phyloP scores from a whole-genome alignment of 1,139 yeast species.

The Scheffersomyces insectosa region DNA sequence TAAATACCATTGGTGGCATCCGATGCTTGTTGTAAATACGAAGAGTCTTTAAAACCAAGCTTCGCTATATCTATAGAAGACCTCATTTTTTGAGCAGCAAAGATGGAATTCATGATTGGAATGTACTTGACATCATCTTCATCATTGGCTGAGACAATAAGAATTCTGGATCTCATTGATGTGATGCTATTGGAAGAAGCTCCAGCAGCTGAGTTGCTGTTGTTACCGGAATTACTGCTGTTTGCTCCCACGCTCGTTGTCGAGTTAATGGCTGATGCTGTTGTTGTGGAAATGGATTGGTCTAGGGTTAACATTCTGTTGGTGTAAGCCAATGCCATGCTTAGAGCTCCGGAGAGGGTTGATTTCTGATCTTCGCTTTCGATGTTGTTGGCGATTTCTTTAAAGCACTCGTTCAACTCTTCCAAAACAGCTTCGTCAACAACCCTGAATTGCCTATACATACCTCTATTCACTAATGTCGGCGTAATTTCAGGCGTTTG shows the following conservation, averaged over 20 bases:
- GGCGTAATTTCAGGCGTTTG: constrained; percentile 8
- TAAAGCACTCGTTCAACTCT: constrained; percentile 53
- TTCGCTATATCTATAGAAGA: constrained; percentile 91
- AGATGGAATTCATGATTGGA: constrained; percentile 92
- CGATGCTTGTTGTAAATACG: constrained; percentile 91
- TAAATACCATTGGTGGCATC: constrained; percentile 95
- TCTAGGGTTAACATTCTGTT: constrained; percentile 63
- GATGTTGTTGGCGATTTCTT: constrained; percentile 23
- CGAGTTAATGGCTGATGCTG: constrained; percentile 47
- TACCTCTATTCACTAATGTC: constrained; percentile 35
- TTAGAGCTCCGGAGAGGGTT: constrained; percentile 75
- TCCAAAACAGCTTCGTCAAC: constrained; percentile 78
- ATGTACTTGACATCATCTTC: constrained; percentile 83
- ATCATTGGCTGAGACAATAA: constrained; percentile 74
- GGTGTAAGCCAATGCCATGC: constrained; percentile 77
- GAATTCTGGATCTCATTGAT: constrained; percentile 65
- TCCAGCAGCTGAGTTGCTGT: constrained; percentile 12
- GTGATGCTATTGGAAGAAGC: constrained; percentile 23
- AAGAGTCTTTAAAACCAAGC: constrained; percentile 66
- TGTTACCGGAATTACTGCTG: constrained; percentile 7
- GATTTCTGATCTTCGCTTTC: constrained; percentile 22
- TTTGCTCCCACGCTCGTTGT: constrained; percentile 30
- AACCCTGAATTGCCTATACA: constrained; percentile 84
- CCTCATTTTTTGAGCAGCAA: constrained; percentile 92
- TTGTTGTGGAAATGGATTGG: constrained; percentile 48